phyloP scores from a whole-genome alignment of 768 basidiomycete species.

The Chalciporus sphaerocephalus region DNA sequence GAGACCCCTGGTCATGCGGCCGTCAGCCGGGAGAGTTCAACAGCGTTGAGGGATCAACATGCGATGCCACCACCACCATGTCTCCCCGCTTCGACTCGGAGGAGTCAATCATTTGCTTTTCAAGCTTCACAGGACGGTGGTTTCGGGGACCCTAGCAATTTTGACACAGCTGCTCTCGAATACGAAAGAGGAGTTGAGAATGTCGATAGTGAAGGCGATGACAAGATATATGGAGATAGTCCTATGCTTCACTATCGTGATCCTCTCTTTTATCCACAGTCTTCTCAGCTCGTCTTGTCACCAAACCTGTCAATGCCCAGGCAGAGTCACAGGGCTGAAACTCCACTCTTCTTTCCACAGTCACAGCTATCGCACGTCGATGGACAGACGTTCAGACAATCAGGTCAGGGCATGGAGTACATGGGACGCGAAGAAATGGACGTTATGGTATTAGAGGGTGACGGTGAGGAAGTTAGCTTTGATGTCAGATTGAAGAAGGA shows the following conservation, averaged over 20 bases:
- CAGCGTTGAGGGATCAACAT: conserved; percentile 18
- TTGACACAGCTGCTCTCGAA: not conserved
- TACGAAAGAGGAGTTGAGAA: conserved; percentile 3
- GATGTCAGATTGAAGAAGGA: conserved; percentile 6
- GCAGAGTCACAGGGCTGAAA: conserved; percentile 10
- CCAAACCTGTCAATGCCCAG: not conserved
- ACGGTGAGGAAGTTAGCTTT: conserved; percentile 33
- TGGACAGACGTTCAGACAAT: conserved; percentile 48
- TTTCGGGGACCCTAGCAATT: conserved; percentile 13
- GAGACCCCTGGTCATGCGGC: conserved; percentile 17
- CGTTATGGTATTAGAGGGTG: conserved; percentile 38
- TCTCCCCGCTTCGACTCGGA: conserved; percentile 13
- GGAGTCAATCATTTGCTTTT: conserved; percentile 10
- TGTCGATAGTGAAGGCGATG: conserved; percentile 1
- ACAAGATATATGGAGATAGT: conserved; percentile 2
- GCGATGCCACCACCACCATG: conserved; percentile 40
- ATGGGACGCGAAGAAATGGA: conserved; percentile 62
- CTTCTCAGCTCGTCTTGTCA: conserved; percentile 18
- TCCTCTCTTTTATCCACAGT: conserved; percentile 24
- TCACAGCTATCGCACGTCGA: conserved; percentile 61
- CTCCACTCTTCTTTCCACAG: conserved; percentile 42
- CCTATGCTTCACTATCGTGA: conserved; percentile 1
- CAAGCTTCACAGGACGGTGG: conserved; percentile 14
- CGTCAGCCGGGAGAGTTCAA: conserved; percentile 15
- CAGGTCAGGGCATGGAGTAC: conserved; percentile 63